A percentile compares a stretch with the other conserved stretches of the same genome.
phyloP scores from a whole-genome alignment of 257 asterid species.

The Misopates orontium region DNA sequence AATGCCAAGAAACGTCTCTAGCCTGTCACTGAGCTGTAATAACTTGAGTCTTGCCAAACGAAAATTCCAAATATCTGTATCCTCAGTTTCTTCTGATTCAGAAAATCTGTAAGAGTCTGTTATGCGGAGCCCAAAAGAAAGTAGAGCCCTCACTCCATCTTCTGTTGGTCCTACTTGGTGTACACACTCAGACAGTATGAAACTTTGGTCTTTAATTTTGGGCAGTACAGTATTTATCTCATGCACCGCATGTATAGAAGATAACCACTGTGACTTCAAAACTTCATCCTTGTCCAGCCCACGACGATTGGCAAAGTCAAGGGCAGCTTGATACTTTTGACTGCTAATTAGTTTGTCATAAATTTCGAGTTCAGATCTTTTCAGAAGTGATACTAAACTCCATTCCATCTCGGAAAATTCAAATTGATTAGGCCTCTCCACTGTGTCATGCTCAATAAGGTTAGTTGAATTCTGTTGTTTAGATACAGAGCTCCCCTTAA shows the following conservation, averaged over 20 bases:
- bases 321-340: conserved; percentile 73
- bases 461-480: conserved; percentile 38
- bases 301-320: conserved; percentile 74
- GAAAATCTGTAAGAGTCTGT: conserved; percentile 68
- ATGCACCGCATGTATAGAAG: conserved; percentile 71
- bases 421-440: conserved; percentile 35
- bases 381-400: conserved; percentile 68
- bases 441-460: conserved; percentile 39
- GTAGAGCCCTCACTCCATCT: conserved; percentile 71
- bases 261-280: conserved; percentile 84
- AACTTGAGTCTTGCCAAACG: conserved; percentile 80
- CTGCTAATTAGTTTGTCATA: conserved; percentile 62
- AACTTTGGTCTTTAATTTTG: conserved; percentile 65
- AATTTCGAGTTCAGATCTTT: conserved; percentile 71
- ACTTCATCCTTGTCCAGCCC: conserved; percentile 86
- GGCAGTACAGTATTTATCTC: conserved; percentile 68
- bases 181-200: conserved; percentile 73
- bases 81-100: conserved; percentile 49
- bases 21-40: conserved; percentile 75
- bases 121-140: conserved; percentile 70
- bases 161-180: conserved; percentile 78
- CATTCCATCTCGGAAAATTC: conserved; percentile 60
- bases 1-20: conserved; percentile 94
- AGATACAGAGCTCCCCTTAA: conserved; percentile 39
- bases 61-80: conserved; percentile 65